Evolutionary conservation across 495 filamentous ascomycete species (phyloP).

Genomic region (Articulospora tetracladia): DNA sequence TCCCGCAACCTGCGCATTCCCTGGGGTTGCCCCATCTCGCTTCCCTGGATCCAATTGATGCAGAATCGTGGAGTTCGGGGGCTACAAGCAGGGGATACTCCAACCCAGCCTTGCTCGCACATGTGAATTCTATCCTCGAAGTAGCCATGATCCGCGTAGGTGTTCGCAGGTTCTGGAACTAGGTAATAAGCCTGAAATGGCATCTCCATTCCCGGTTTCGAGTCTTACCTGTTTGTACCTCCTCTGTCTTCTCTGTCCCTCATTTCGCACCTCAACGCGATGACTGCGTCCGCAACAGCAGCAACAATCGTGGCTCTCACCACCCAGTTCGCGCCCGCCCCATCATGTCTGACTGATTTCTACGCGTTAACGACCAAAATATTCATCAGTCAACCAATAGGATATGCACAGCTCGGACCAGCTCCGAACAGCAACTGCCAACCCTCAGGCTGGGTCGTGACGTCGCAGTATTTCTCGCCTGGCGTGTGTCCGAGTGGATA

Average conservation of each 20-base stretch:
- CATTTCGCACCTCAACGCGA: neutral
- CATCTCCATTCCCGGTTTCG: neutral
- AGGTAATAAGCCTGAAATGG: neutral
- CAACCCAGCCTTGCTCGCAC: too few species aligned
- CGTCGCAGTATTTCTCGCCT: constrained; percentile 5
- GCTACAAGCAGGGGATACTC: too few species aligned
- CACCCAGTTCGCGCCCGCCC: neutral
- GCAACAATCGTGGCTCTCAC: neutral
- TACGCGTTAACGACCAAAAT: neutral
- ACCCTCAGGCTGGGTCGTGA: neutral
- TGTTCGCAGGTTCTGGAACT: neutral
- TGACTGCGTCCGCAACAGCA: neutral
- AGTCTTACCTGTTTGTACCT: neutral
- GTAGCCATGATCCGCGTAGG: neutral
- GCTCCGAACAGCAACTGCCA: neutral
- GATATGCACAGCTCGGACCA: neutral
- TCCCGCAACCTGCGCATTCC: too few species aligned
- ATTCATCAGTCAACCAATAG: neutral
- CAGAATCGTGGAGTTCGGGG: too few species aligned
- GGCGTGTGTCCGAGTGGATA: constrained; percentile 9
- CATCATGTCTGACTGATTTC: neutral
- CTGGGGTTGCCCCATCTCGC: too few species aligned
- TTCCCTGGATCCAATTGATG: too few species aligned
- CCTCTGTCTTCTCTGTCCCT: neutral
- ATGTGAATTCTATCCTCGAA: neutral